Evolutionary conservation across 1,284 basidiomycete genomes (phyloP).

Genomic region (Moesziomyces parantarcticus): DNA sequence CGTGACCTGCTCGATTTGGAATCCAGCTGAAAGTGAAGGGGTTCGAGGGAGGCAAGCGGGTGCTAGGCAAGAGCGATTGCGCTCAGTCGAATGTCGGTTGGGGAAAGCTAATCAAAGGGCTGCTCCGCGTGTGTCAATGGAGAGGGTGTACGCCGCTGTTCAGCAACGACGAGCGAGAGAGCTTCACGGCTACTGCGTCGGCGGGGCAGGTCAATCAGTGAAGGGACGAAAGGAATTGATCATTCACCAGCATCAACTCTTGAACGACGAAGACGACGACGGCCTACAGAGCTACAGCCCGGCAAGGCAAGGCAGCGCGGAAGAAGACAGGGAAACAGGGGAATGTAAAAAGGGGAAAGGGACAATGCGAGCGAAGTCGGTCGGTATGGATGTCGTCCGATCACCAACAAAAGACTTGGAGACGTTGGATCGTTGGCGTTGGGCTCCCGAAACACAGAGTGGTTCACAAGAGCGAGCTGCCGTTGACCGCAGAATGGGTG

Average conservation of each 20-base stretch:
- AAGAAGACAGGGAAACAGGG: constrained; percentile 1
- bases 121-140: not conserved
- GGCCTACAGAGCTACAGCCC: constrained; percentile 22
- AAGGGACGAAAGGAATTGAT: constrained; percentile 42
- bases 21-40: too few relatives aligned
- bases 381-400: not conserved
- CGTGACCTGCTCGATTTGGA: constrained; percentile 11
- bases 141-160: not conserved
- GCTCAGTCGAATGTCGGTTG: not conserved
- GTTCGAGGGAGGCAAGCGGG: not conserved
- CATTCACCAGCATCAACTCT: constrained; percentile 52
- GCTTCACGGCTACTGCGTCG: constrained; percentile 24
- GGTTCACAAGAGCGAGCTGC: too few relatives aligned
- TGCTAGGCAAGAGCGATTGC: not conserved
- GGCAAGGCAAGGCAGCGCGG: not conserved
- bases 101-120: constrained; percentile 1
- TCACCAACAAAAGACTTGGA: not conserved
- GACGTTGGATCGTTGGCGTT: too few relatives aligned
- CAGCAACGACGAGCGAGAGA: not conserved
- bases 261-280: constrained; percentile 6
- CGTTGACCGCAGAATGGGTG: too few relatives aligned
- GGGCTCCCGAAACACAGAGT: too few relatives aligned
- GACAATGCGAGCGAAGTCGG: not conserved
- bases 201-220: constrained; percentile 36
- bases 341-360: not conserved